Conservation (phyloP, 441 rosid species). For the Pelargonium citronellum region DNA sequence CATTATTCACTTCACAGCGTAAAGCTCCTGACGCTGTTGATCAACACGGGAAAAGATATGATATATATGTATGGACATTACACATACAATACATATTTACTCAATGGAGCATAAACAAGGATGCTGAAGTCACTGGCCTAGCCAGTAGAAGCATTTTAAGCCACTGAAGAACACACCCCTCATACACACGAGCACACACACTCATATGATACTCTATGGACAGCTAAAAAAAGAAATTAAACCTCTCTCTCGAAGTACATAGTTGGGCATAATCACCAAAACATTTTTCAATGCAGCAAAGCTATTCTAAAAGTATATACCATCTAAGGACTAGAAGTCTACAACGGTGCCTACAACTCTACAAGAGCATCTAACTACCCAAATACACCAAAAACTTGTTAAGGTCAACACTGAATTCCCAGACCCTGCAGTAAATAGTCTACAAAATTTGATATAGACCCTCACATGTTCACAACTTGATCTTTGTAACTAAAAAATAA, state of each 20-base stretch:
- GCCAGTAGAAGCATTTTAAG: neutral
- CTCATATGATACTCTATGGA: neutral
- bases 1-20: constrained; percentile 75
- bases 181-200: neutral
- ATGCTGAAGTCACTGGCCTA: neutral
- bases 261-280: too few relatives aligned
- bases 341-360: too few relatives aligned
- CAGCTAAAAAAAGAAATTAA: too few relatives aligned
- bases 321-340: too few relatives aligned
- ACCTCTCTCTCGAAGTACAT: too few relatives aligned
- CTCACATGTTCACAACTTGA: neutral
- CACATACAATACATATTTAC: neutral
- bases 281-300: too few relatives aligned
- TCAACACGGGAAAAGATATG: constrained; percentile 18
- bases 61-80: neutral
- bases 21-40: constrained; percentile 63
- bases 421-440: neutral
- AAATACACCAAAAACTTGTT: neutral
- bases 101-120: neutral
- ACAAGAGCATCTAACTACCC: neutral
- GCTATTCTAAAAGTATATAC: too few relatives aligned
- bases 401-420: too few relatives aligned
- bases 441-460: neutral
- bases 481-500: neutral
- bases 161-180: too few relatives aligned